These are phyloP conservation scores for Poronia punctata DNA, from an alignment of 495 filamentous ascomycete genomes.

Conservation along the genomic window DNA sequence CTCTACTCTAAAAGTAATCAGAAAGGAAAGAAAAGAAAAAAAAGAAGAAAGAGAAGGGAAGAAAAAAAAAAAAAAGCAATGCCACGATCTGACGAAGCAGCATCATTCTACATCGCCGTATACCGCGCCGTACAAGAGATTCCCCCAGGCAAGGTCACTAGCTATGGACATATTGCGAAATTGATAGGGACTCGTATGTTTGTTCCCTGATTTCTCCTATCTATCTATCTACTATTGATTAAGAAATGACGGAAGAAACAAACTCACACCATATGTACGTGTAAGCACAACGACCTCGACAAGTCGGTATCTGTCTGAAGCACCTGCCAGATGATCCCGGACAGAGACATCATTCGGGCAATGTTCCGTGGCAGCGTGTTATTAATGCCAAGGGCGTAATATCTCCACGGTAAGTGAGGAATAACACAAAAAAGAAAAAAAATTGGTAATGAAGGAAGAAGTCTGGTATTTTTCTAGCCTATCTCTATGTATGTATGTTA, in stretches of 20 bases:
- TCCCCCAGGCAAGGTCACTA: constrained; percentile 74
- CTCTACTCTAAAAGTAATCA: too few species aligned
- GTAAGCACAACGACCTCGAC: constrained; percentile 62
- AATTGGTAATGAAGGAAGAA: too few species aligned
- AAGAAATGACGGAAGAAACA: constrained; percentile 1
- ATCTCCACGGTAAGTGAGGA: constrained; percentile 58
- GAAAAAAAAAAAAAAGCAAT: constrained; percentile 31
- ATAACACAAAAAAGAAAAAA: neutral
- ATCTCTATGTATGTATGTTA: too few species aligned
- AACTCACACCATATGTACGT: constrained; percentile 3
- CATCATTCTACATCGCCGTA: constrained; percentile 75
- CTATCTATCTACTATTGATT: neutral
- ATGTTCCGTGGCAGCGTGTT: constrained; percentile 92
- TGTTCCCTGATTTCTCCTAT: neutral
- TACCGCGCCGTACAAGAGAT: constrained; percentile 81
- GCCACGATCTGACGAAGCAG: constrained; percentile 75
- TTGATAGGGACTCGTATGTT: constrained; percentile 72
- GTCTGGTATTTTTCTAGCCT: too few species aligned
- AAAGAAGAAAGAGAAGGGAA: too few species aligned
- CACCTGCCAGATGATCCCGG: constrained; percentile 55
- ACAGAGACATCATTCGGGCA: constrained; percentile 56
- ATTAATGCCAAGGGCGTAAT: constrained; percentile 82
- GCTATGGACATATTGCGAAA: constrained; percentile 80
- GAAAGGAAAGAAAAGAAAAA: too few species aligned
- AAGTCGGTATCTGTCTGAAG: constrained; percentile 85